phyloP scores from a whole-genome alignment of 495 filamentous ascomycete genomes.

The Hypoxylon fragiforme region DNA sequence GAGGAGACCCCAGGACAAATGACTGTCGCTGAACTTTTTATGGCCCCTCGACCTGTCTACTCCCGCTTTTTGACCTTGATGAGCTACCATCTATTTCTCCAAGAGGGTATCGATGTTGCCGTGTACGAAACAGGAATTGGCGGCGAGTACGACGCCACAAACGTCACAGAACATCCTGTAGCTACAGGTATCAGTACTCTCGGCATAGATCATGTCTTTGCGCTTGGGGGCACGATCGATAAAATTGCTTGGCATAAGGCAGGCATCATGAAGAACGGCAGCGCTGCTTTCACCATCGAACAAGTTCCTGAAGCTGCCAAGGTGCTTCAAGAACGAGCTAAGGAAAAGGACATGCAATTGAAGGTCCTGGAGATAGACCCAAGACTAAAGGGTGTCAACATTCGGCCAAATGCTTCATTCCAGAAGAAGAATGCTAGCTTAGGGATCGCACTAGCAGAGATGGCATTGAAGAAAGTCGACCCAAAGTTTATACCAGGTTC shows the following conservation, averaged over 20 bases:
- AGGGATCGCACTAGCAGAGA: constrained; percentile 73
- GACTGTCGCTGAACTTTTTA: constrained; percentile 38
- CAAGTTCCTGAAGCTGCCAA: constrained; percentile 67
- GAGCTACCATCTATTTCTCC: constrained; percentile 84
- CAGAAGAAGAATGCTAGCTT: constrained; percentile 86
- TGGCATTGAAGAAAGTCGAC: constrained; percentile 55
- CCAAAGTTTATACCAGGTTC: constrained; percentile 30
- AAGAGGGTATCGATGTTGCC: constrained; percentile 77
- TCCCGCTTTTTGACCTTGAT: constrained; percentile 89
- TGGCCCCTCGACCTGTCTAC: constrained; percentile 73
- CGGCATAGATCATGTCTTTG: constrained; percentile 83
- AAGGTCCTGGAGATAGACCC: constrained; percentile 65
- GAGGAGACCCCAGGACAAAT: constrained; percentile 30
- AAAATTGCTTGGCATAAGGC: constrained; percentile 98
- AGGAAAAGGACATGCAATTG: constrained; percentile 63
- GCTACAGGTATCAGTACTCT: constrained; percentile 79
- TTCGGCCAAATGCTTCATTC: constrained; percentile 78
- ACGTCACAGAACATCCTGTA: constrained; percentile 76
- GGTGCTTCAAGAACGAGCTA: constrained; percentile 72
- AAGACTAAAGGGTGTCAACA: constrained; percentile 63
- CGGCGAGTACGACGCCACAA: constrained; percentile 91
- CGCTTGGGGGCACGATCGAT: constrained; percentile 82
- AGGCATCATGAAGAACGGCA: constrained; percentile 80
- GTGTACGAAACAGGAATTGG: constrained; percentile 94
- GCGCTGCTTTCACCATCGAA: constrained; percentile 71